Evolutionary conservation across 495 filamentous ascomycete genomes (phyloP), one percentile per base, ranked within the genome.

Genomic region (Penicillium steckii): DNA sequence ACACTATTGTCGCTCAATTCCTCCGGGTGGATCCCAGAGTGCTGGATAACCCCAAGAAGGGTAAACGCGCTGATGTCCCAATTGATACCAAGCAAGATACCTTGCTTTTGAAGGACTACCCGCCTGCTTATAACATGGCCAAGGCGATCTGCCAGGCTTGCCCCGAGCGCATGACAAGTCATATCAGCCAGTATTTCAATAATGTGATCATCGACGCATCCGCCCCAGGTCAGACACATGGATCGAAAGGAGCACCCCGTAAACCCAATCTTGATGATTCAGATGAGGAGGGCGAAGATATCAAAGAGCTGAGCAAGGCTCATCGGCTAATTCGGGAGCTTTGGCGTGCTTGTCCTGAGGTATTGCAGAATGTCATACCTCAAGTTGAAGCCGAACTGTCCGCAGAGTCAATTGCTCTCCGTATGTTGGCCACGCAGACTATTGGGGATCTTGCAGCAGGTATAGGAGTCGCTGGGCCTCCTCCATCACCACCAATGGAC

Each of bases 181-280:
- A 91, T 58, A 86, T 97, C 48, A 91, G 90, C 56, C 91, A 95
- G 62, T 99, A 97, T 64, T 99, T 99, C 70, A 94, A 91, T 67
- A 90, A 96, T 51, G 90, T 97, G 19, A 93, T 99, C 47, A 82
- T 96, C 40, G 89, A 96, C 59, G 86, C 89, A 10, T 90, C 93
- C 1, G 79, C 83, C 2, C 61, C 66, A 6, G 59, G 50, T 26
- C 47, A 58, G 47, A 45, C 66, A 12, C 73, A 78, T 17, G 66
- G 68, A 4, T 56, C 62, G 70, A 86, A 77, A 73, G 73, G 60
- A 24, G 63, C 61, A 24, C 61, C 72, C 44, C 69, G 74, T 45
- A 78, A 71, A 58, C 65, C 70, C 12, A 79, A 77, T 35, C 78
- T 82, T 7, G 88, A 87, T 46, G 87, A 88, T 18, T 81, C 80